A percentile compares a stretch with the other conserved stretches of the same genome.
Conservation (phyloP, 225 moss, liverwort and hornwort species). For the Bryoerythrophyllum caledonicum region DNA sequence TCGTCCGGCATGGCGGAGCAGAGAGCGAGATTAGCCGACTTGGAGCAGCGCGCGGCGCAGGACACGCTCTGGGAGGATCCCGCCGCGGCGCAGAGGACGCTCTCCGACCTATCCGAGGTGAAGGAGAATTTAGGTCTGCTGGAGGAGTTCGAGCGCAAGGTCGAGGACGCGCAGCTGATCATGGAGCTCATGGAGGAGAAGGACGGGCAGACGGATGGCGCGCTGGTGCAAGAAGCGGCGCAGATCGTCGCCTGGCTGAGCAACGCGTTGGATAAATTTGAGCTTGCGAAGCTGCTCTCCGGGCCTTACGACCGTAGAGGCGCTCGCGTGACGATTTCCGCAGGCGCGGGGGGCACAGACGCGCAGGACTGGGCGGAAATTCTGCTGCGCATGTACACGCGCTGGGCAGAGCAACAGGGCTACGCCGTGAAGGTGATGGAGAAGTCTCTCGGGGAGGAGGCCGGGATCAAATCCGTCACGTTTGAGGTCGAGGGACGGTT, state of each 20-base stretch:
- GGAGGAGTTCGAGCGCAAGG: slow-evolving; percentile 71
- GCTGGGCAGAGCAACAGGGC: slow-evolving; percentile 91
- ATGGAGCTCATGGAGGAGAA: slow-evolving; percentile 80
- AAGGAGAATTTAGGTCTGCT: slow-evolving; percentile 71
- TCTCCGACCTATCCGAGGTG: slow-evolving; percentile 69
- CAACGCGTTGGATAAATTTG: slow-evolving; percentile 74
- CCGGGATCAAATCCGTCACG: slow-evolving; percentile 95
- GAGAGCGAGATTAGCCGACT: slow-evolving; percentile 63
- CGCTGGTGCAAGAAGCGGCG: slow-evolving; percentile 75
- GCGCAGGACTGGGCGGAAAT: slow-evolving; percentile 99
- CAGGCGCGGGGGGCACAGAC: slow-evolving; percentile 97
- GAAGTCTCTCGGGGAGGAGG: slow-evolving; percentile 86
- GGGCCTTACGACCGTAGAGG: slow-evolving; percentile 87
- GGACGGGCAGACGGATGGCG: slow-evolving; percentile 66
- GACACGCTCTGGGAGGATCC: slow-evolving; percentile 89
- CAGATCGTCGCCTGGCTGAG: slow-evolving; percentile 73
- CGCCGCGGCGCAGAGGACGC: slow-evolving; percentile 65
- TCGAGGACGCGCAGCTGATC: slow-evolving; percentile 84
- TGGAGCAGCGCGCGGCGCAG: slow-evolving; percentile 74
- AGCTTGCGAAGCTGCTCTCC: slow-evolving; percentile 85
- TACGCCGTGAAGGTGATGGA: slow-evolving; percentile 74
- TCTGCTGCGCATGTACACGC: slow-evolving; percentile 82
- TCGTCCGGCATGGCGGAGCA: slow-evolving; percentile 77
- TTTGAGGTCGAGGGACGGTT: slow-evolving; percentile 86
- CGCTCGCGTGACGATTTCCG: slow-evolving; percentile 87